These are phyloP conservation scores for Cercospora sp. DNA, from an alignment of 2,329 filamentous ascomycete genomes.

Conservation along the genomic window DNA sequence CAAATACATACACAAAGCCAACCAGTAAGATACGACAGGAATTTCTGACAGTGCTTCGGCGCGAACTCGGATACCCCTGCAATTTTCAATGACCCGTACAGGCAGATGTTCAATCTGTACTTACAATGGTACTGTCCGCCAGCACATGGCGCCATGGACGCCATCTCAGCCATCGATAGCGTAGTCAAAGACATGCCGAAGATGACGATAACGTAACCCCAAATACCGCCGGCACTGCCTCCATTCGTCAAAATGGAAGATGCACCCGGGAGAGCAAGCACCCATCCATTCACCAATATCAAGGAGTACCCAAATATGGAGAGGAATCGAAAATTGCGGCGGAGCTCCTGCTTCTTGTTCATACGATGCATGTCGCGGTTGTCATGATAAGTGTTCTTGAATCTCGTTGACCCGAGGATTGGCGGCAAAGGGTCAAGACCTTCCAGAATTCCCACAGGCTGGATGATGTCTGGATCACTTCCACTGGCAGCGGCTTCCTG, in stretches of 20 bases:
- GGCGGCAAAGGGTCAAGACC: not conserved
- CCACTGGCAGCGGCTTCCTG: not conserved
- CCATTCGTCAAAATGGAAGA: conserved; percentile 24
- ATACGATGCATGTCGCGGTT: conserved; percentile 25
- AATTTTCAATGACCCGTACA: conserved; percentile 19
- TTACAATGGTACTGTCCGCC: conserved; percentile 27
- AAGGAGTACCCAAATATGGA: conserved; percentile 33
- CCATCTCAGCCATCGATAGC: conserved; percentile 30
- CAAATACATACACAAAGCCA: conserved; percentile 17
- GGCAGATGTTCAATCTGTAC: not conserved
- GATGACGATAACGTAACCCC: conserved; percentile 27
- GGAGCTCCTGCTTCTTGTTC: conserved; percentile 26
- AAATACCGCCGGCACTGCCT: conserved; percentile 25
- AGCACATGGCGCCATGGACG: conserved; percentile 33
- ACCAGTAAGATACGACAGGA: conserved; percentile 28
- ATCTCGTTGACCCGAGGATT: not conserved
- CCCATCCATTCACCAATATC: conserved; percentile 36
- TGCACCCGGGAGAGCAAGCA: conserved; percentile 19
- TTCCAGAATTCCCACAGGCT: not conserved
- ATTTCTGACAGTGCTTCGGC: conserved; percentile 27
- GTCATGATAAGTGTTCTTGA: conserved; percentile 15
- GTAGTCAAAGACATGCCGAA: not conserved
- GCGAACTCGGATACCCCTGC: conserved; percentile 32
- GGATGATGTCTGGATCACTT: not conserved
- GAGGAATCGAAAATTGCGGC: conserved; percentile 26